Percentiles rank a stretch among this genome's conserved stretches.
These are phyloP conservation scores for Talaromyces sp. DNA, from an alignment of 2,329 filamentous ascomycete genomes.

Conservation along the genomic window DNA sequence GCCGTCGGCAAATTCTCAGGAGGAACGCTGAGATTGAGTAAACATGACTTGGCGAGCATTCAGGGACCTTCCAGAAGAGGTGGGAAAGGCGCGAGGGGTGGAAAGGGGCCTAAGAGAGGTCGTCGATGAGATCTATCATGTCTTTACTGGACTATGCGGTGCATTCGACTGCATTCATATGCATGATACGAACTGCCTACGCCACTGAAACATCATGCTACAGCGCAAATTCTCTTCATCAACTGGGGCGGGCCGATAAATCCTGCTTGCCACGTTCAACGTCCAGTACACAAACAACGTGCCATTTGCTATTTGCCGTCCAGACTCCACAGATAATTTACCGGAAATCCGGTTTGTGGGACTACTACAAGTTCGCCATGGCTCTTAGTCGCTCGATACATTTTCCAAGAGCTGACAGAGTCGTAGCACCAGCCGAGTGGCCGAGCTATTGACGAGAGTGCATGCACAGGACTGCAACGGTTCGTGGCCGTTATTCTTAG, in stretches of 20 bases:
- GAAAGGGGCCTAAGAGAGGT: conserved; percentile 31
- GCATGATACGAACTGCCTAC: neutral
- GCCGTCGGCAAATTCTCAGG: conserved; percentile 76
- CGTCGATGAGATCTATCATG: conserved; percentile 23
- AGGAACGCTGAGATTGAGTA: conserved; percentile 74
- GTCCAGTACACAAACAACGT: neutral
- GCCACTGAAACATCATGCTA: neutral
- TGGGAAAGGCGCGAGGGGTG: conserved; percentile 24
- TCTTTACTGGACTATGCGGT: neutral
- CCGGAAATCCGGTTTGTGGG: neutral
- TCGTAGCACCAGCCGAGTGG: neutral
- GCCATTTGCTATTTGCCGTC: neutral
- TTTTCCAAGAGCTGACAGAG: neutral
- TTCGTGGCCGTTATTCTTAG: neutral
- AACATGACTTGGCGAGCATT: conserved; percentile 70
- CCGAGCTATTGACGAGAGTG: neutral
- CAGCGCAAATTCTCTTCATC: neutral
- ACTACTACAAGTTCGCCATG: neutral
- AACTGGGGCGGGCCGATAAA: neutral
- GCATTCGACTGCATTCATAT: neutral
- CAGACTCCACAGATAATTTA: neutral
- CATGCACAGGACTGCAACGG: neutral
- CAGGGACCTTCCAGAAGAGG: conserved; percentile 49
- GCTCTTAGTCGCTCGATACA: neutral
- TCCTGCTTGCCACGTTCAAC: neutral